Conservation (phyloP, 2,329 filamentous ascomycete genomes). For the Onygenales sp. region DNA sequence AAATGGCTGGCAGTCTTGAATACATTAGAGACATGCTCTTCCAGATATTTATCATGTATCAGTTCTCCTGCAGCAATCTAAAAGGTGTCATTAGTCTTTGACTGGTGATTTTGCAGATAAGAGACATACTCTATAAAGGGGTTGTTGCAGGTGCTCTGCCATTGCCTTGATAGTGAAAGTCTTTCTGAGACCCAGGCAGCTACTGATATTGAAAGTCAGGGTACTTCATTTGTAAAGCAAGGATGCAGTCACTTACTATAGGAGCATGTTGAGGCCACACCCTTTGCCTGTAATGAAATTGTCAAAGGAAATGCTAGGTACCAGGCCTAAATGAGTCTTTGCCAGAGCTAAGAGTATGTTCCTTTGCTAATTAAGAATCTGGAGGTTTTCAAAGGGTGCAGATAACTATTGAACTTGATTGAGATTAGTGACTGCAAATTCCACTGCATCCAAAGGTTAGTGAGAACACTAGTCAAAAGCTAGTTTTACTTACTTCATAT, state of each 20-base stretch:
- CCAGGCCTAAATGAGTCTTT: constrained; percentile 8
- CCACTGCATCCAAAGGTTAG: constrained; percentile 5
- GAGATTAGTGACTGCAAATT: constrained; percentile 11
- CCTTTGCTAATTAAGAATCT: constrained; percentile 15
- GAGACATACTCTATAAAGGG: constrained; percentile 19
- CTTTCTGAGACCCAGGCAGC: constrained; percentile 21
- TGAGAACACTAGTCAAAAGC: not conserved
- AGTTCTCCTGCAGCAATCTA: constrained; percentile 15
- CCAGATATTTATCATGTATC: constrained; percentile 1
- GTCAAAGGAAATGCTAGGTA: constrained; percentile 16
- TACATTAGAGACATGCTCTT: constrained; percentile 6
- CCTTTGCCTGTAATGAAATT: constrained; percentile 27
- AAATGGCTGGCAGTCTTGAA: constrained; percentile 21
- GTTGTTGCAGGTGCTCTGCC: constrained; percentile 18
- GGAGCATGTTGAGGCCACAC: constrained; percentile 41
- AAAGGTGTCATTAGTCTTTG: not conserved
- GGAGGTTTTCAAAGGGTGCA: constrained; percentile 11
- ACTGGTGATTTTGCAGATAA: not conserved
- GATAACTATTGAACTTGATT: constrained; percentile 10
- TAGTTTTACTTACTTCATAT: constrained; percentile 13
- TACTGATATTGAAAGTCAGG: constrained; percentile 7
- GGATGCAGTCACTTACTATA: constrained; percentile 16
- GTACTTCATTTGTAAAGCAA: not conserved
- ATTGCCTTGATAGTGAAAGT: constrained; percentile 29
- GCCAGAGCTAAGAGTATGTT: constrained; percentile 9